Evolutionary conservation across 441 rosid genomes (phyloP), one percentile per base, ranked within the genome.

Genomic region (Euphorbia schlechtendalii): DNA sequence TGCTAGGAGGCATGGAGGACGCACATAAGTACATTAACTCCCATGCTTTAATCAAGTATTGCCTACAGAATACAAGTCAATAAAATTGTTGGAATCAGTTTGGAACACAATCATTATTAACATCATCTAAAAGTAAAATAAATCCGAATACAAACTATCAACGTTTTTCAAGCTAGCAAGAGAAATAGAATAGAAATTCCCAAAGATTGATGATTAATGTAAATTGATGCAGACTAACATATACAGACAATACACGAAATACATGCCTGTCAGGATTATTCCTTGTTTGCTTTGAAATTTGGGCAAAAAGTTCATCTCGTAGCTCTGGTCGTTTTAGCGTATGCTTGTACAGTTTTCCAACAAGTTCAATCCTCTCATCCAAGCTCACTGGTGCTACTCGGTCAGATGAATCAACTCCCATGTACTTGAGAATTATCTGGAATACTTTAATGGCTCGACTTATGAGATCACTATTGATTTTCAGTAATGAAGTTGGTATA

Each of bases 1-100:
- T 94, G 87, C 96, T 87, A 51, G 99, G 98, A 72, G 99, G 96
- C 98, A 91, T 91, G 40, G 98, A 84, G 36, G 99, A 94, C 41
- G 96, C 97, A 76, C 98, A 89, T 69, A 91, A 76, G 77, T 89
- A 87, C 92, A 94, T 86, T 53, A 94, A 79, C 78, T 91, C 99
- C 99, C 99, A 94, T 60, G 99, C 92, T 77, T 81, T 87, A 61
- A 94, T 81, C 82, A 87, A 78, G 82, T 76, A 82, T 71, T 87
- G 92, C 85, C 99, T 93, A 82, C 61, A 67, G 57, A 32, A 46
- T 10, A 61, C 49, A 49, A 69, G 75, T 63, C 20, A 62, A 65
- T 27, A 59, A 67, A 40, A 36, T 52, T 72, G 63, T 17, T 61
- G 27, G 61, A 52, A 68, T 66, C 41, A 43, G 48, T 24, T 61